Evolutionary conservation across 2,329 filamentous ascomycete genomes (phyloP), one percentile per base, ranked within the genome.

Genomic region (Esteya vermicola): DNA sequence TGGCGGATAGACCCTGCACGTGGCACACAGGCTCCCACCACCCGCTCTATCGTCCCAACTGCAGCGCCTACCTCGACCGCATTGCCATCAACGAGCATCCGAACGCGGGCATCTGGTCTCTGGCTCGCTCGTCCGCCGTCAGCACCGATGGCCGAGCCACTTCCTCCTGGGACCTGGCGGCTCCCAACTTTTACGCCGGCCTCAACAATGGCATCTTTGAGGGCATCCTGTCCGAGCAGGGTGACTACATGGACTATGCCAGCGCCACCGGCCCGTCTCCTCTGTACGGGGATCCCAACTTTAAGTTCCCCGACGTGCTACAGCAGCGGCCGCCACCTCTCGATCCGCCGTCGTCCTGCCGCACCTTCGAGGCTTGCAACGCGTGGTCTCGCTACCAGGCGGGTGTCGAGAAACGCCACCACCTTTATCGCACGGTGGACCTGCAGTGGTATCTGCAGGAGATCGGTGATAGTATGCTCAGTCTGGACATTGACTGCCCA

Each of bases 31-130:
- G 62, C 6, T 66, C 66, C 1, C 53, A 54, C 3, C 48, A 54
- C 26, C 53, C 64, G 30, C 62, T 58, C 47, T 68, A 65, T 54
- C 61, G 68, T 0, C 68, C 69, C 2, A 71, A 72, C 47, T 61
- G 59, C 35, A 65, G 60, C 8, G 51, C 69, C 21, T 65, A 65
- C 51, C 53, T 72, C n/a, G 57, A 57, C 3, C 51, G 49, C 8
- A 45, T 54, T 3, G 46, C 51, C 0, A 53, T 54, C 14, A 30
- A 23, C 40, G 12, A 40, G 37, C 19, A 36, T 23, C 26, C 44
- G 37, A 39, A 43, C 43, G 30, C 47, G 5, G 39, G 58, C 9
- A 53, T 72, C 19, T 67, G 67, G 53, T 64, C 64, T 9, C 56
- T 74, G 1, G 61, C 64, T 9, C 65, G 66, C n/a, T n/a, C n/a